A percentile compares a stretch with the other conserved stretches of the same genome.
Conservation (phyloP, 2,329 filamentous ascomycete species). For the Pseudocercospora fuligena region DNA sequence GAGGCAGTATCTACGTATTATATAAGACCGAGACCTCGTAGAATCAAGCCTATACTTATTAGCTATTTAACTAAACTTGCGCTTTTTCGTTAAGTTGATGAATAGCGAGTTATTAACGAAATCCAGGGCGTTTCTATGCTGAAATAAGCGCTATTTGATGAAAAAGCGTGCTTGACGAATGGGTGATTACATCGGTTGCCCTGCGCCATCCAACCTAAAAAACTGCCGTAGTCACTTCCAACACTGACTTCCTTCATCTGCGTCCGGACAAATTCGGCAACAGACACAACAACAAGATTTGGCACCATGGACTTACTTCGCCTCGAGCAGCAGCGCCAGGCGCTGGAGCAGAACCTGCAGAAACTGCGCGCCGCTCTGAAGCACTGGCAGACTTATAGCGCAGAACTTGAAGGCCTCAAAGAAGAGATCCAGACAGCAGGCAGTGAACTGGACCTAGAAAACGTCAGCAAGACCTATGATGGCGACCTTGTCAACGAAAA, state of each 20-base stretch:
- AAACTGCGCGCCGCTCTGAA: constrained; percentile 76
- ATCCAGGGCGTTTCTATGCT: too few relatives aligned
- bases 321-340: constrained; percentile 74
- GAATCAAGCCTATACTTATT: too few relatives aligned
- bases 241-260: background rate
- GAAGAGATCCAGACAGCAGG: constrained; percentile 71
- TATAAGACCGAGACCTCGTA: too few relatives aligned
- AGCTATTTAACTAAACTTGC: too few relatives aligned
- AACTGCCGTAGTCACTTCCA: background rate
- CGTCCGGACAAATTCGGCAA: background rate
- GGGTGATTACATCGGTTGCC: background rate
- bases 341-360: constrained; percentile 75
- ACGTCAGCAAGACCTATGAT: constrained; percentile 63
- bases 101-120: too few relatives aligned
- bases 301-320: constrained; percentile 60
- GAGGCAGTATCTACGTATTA: too few relatives aligned
- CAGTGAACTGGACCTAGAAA: constrained; percentile 29
- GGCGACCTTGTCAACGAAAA: constrained; percentile 67
- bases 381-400: constrained; percentile 89
- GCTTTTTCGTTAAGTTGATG: too few relatives aligned
- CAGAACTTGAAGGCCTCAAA: constrained; percentile 87
- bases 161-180: too few relatives aligned
- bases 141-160: too few relatives aligned
- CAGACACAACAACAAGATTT: background rate
- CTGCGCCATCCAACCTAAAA: background rate